Evolutionary conservation across 108 stramenopile genomes (phyloP), one percentile per base, ranked within the genome.

Genomic region (Fragilaria crotonensis): DNA sequence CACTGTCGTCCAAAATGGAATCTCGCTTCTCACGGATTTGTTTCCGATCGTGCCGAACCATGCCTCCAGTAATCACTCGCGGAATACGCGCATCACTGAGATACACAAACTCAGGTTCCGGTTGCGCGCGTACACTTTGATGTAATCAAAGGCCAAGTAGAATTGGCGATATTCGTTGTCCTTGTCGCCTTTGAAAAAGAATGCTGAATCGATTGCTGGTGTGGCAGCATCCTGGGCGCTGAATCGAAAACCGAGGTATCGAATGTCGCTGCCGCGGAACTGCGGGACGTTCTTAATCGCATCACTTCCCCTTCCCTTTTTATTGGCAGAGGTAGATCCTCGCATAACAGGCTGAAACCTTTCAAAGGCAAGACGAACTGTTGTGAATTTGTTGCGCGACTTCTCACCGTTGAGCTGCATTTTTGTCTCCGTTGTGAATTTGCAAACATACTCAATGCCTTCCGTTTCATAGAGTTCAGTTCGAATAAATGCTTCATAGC

Each of bases 91-190:
- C 79, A 65, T 91, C 89, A 66, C 83, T 85, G 52, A 90, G 36
- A 41, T 84, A 87, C 0, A 91, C 63, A 62, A 91, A 87, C 50
- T 91, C 89, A 30, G 89, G 89, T 47, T 91, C 89, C 9, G 86
- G 85, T 61, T 84, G 85, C 30, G 57, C 30, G 46, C 85, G 64
- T 44, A 85, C 1, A 87, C 75, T 72, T 91, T 91, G 60, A 91
- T 81, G 57, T 87, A 87, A 52, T 72, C 70, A 18, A 91, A 60
- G 2, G 89, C 84, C 3, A 91, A 57, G 60, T 87, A 91, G 66
- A 91, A 91, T 31, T 62, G 76, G n/a, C 67, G 48, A 54, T 46
- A 67, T 27, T 71, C 60, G 25, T 41, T 41, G 45, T 50, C 20
- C 53, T 5, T 2, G 3, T 51, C 20, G 7, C 33, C 33, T 21